Base-by-base conservation (phyloP, 306 rosid species). In the Acacia crassicarpa region DNA sequence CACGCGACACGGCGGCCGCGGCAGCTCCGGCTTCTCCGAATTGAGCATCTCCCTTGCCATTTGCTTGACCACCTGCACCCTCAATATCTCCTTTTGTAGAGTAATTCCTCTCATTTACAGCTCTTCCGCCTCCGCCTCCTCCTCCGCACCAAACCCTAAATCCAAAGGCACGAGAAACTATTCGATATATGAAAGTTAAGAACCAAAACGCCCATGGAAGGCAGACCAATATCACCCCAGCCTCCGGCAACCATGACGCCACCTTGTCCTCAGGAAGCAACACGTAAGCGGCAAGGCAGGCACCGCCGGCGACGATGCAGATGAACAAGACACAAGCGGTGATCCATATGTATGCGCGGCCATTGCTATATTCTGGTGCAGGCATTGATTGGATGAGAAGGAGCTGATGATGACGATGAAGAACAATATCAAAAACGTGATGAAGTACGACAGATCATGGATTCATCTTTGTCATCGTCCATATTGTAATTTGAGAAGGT, bases 141-240 rank as follows among this genome's bases (percentile, higher is more conserved):
- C 5, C 9, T 0, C 49, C 82, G 45, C 41, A 0, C 2, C 67
- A 58, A 40, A 76, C 72, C 66, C 98, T 83, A 72, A 14, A 82
- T 78, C 92, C 92, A 23, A 35, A 88, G 43, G 81, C 61, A 75
- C 97, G 83, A 13, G 94, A 88, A 58, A 91, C 12, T 43, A 91
- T 9, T 78, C 97, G 84, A 46, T 94, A 92, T 20, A 91, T 6
- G 86, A 84, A 90, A 1, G 98, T 94, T 35, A 90, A 44, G 14
- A 88, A 8, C 97, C 98, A 94, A 74, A 92, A 94, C 40, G 87
- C 72, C 97, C 98, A 94, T n/a, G 98, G 98, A 67, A 94, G 84
- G 62, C 93, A 86, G 71, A 94, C 90, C 83, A 94, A 79, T 1
- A 87, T 10, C 25, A 91, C 89, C 33, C 98, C 98, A 0, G 44